Base-by-base conservation (phyloP, 2,329 filamentous ascomycete genomes). In the Talaromyces pinophilus region DNA sequence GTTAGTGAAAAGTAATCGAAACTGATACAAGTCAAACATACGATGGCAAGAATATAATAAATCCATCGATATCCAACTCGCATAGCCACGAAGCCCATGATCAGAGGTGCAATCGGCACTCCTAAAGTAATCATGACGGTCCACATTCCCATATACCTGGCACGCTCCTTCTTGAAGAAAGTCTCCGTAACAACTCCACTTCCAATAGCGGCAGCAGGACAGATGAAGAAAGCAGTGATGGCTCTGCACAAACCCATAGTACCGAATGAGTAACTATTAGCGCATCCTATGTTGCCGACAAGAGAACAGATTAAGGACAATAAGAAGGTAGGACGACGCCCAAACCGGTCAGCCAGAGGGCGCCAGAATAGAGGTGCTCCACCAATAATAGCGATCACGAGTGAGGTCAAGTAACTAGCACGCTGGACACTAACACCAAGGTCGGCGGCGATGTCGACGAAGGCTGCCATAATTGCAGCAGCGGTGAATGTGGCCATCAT, bases 401-500 rank as follows among this genome's bases (percentile, higher is more conserved):
- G 44, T 22, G 44, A 48, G 15, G 44, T 86, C 15, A 88, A 77
- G 69, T 87, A 88, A 4, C 80, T 82, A 0, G 83, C 79, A 2
- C 74, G 74, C 63, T 85, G 84, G 0, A 88, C 72, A 11, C 77
- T 79, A 44, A 83, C 79, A 22, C 75, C 74, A 2, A 87, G 74
- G 55, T 87, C 85, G 38, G 77, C 74, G 3, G 84, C 79, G 33
- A 88, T 87, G 22, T 80, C 76, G 59, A 82, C 80, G 71, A 83
- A 88, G 5, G 84, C 85, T 1, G 83, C 82, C 67, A 85, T 84
- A 68, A 87, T 86, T 4, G 81, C 76, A 0, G 84, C 80, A 0
- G 85, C 84, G 1, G 80, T 84, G 69, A 87, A 87, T 1, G 84
- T 85, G 42, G 81, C 80, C 83, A 87, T 87, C 74, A 83, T 83